Base-by-base conservation (phyloP, 768 basidiomycete genomes). In the Lactifluus pinguis region DNA sequence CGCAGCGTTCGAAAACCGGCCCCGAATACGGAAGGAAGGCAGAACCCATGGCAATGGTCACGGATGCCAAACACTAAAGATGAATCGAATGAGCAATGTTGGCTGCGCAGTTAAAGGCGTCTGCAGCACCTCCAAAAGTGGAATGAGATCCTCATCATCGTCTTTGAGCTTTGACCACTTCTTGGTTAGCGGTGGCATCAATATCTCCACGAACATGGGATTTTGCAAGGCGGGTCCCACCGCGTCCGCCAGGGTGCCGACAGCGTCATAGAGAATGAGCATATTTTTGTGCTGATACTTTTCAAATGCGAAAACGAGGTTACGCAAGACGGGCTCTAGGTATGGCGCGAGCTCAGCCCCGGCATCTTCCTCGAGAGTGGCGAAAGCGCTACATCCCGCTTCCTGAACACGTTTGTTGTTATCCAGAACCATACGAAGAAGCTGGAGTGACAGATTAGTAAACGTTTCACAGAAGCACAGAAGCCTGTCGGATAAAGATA, bases 271-370 rank as follows among this genome's bases (percentile, higher is more conserved):
- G 36, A 99, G 76, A 62, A 98, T 99, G 66, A 99, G 82, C 82
- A 98, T 87, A 72, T 99, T 99, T 81, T 98, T 98, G 74, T 97
- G 95, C 71, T 99, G 97, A 73, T 99, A 99, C 75, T 97, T 98
- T 59, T 90, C 84, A 73, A 98, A 99, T 1, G 97, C 97, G 65
- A 92, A 85, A 41, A 98, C 95, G 55, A 99, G 79, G 73, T 98
- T 98, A 56, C 89, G 86, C 60, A 99, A 77, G 55, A 99, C 91
- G 4, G 95, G 95, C 68, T 95, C 94, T 15, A 98, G 85, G 75
- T 89, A 98, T 1, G 97, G 97, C 11, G 85, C 87, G 54, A 99
- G 83, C 66, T 90, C 88, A 3, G 80, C 69, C 2, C 93, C 95
- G 6, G 97, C 97, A 71, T 98, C 97, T 72, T 99, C 97, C 72